A percentile compares a stretch with the other conserved stretches of the same genome.
phyloP scores from a whole-genome alignment of 257 asterid genomes.

The Anisodus acutangulus region DNA sequence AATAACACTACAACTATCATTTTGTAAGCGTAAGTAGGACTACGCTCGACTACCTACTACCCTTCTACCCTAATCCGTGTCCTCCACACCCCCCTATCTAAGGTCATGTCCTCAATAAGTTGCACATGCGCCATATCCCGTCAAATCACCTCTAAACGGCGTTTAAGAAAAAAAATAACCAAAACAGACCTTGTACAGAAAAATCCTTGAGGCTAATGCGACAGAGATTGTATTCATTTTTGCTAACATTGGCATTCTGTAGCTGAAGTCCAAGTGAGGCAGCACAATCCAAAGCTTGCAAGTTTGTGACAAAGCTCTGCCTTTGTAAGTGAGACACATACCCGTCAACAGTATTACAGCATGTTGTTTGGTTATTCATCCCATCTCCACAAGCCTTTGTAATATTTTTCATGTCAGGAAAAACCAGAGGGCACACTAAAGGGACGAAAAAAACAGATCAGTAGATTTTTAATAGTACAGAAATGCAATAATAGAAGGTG shows the following conservation, averaged over 20 bases:
- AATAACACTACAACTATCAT: too few relatives aligned
- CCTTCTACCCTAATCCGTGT: too few relatives aligned
- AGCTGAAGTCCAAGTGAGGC: constrained; percentile 78
- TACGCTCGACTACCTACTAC: too few relatives aligned
- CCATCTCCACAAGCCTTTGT: constrained; percentile 63
- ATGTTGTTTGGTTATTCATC: constrained; percentile 57
- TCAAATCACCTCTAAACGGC: background rate
- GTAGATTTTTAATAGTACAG: constrained; percentile 6
- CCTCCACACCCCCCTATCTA: too few relatives aligned
- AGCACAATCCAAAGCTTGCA: constrained; percentile 97
- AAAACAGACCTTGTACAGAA: constrained; percentile 90
- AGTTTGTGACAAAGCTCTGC: constrained; percentile 93
- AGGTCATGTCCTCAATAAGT: too few relatives aligned
- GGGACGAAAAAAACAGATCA: constrained; percentile 24
- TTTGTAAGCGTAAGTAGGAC: too few relatives aligned
- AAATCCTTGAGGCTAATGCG: constrained; percentile 91
- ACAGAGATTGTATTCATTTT: constrained; percentile 73
- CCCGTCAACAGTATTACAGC: constrained; percentile 74
- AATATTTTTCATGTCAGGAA: constrained; percentile 71
- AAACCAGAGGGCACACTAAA: constrained; percentile 88
- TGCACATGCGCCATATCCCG: too few relatives aligned
- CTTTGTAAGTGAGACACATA: constrained; percentile 88
- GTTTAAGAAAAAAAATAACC: constrained; percentile 25
- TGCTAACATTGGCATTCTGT: constrained; percentile 71
- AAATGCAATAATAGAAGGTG: constrained; percentile 23